These are phyloP conservation scores for Vitis amurensis DNA, from an alignment of 164 flowering plant genomes.

Conservation along the genomic window DNA sequence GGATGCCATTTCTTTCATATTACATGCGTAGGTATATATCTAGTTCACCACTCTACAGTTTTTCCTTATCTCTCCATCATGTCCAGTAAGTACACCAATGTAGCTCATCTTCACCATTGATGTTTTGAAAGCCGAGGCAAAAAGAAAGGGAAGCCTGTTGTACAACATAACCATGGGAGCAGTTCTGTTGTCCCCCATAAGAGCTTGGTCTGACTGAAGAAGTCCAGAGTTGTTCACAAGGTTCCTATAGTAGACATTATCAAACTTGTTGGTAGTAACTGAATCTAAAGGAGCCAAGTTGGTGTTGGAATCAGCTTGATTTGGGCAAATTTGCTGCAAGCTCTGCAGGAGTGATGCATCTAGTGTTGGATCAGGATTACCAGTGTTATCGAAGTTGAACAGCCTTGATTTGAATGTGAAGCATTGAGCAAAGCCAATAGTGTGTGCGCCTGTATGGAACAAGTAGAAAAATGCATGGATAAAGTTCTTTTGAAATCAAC, in stretches of 20 bases:
- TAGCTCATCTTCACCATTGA: conserved; percentile 59
- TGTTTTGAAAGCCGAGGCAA: conserved; percentile 41
- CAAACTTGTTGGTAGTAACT: conserved; percentile 35
- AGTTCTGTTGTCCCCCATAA: conserved; percentile 40
- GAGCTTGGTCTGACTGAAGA: conserved; percentile 63
- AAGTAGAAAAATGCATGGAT: background rate
- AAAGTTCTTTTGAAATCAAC: no score
- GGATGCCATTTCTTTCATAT: no score
- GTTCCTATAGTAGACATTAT: conserved; percentile 47
- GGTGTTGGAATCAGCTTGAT: conserved; percentile 37
- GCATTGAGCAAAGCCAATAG: conserved; percentile 69
- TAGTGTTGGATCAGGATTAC: conserved; percentile 54
- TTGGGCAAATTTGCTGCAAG: conserved; percentile 43
- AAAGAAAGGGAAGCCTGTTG: conserved; percentile 37
- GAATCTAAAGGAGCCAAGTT: conserved; percentile 51
- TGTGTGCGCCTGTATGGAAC: conserved; percentile 46
- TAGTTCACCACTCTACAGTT: conserved; percentile 50
- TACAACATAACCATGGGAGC: conserved; percentile 46
- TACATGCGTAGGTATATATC: background rate
- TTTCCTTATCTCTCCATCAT: conserved; percentile 50
- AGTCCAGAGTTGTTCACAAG: conserved; percentile 50
- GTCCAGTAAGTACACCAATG: conserved; percentile 53
- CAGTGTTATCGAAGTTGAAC: conserved; percentile 48
- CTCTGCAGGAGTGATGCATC: conserved; percentile 33
- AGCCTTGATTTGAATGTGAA: conserved; percentile 56